Percentiles rank a stretch among this genome's conserved stretches.
These are phyloP conservation scores for Mortierella sp. DNA, from an alignment of 371 early-diverging fungal species.

Conservation along the genomic window DNA sequence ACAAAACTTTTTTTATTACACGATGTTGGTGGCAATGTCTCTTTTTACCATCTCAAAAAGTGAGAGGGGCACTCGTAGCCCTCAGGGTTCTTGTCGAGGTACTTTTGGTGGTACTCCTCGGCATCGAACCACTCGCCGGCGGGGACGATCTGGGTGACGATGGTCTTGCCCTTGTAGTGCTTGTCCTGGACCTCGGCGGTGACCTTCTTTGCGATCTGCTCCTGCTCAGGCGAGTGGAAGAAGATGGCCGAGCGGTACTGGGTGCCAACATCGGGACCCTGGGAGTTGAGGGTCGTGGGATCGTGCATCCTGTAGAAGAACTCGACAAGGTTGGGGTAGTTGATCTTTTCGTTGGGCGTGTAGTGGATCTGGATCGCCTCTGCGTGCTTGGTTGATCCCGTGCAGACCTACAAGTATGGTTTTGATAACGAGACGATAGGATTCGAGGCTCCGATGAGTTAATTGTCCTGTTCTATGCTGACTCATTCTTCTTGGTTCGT, in stretches of 20 bases:
- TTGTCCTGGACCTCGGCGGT: conserved; percentile 74
- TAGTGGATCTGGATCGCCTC: conserved; percentile 87
- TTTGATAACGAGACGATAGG: background rate
- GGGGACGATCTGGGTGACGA: conserved; percentile 83
- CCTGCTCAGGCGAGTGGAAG: conserved; percentile 82
- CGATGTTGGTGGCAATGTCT: background rate
- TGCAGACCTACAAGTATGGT: conserved; percentile 68
- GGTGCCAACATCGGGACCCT: conserved; percentile 80
- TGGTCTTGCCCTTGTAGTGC: conserved; percentile 68
- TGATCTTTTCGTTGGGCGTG: conserved; percentile 72
- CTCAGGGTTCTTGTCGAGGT: conserved; percentile 74
- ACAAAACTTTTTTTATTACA: background rate
- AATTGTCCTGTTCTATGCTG: background rate
- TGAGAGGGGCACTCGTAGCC: conserved; percentile 63
- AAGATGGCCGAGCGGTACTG: conserved; percentile 94
- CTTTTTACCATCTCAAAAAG: conserved; percentile 63
- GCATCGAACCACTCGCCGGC: conserved; percentile 86
- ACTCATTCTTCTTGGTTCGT: background rate
- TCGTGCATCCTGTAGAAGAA: conserved; percentile 92
- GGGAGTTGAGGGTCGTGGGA: conserved; percentile 66
- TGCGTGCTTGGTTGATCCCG: conserved; percentile 85
- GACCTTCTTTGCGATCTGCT: conserved; percentile 77
- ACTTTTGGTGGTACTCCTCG: conserved; percentile 92
- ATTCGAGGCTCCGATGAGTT: conserved; percentile 7
- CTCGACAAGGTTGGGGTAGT: conserved; percentile 78